These are phyloP conservation scores for Teunomyces pallodes DNA, from an alignment of 805 yeast species.

Conservation along the genomic window DNA sequence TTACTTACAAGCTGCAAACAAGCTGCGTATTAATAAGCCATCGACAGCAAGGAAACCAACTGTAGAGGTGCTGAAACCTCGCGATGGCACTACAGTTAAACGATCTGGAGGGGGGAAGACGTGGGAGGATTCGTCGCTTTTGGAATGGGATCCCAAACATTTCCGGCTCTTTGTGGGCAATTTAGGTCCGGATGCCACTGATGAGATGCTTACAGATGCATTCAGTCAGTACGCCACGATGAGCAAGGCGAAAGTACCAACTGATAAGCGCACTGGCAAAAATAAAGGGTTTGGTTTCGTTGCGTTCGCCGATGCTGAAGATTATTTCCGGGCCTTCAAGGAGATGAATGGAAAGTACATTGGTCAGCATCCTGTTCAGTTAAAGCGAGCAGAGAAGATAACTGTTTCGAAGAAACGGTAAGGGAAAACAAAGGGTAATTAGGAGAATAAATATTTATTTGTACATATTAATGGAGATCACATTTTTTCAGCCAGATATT, in stretches of 20 bases:
- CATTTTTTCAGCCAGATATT: neutral
- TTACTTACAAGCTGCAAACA: constrained; percentile 20
- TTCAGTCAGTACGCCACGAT: constrained; percentile 54
- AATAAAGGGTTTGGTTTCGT: constrained; percentile 75
- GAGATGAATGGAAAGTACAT: constrained; percentile 76
- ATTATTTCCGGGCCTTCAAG: constrained; percentile 67
- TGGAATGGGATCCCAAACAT: constrained; percentile 69
- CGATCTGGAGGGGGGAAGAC: constrained; percentile 45
- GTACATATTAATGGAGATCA: no score
- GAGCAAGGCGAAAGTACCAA: constrained; percentile 59
- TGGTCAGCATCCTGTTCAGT: constrained; percentile 69
- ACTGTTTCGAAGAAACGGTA: constrained; percentile 16
- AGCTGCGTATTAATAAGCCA: neutral
- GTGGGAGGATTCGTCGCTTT: constrained; percentile 47
- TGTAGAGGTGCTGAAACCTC: neutral
- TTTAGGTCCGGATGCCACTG: constrained; percentile 64
- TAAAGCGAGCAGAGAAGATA: constrained; percentile 58
- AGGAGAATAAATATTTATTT: no score
- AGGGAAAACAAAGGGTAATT: neutral
- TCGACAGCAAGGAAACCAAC: neutral
- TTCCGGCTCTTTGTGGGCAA: constrained; percentile 73
- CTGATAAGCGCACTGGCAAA: constrained; percentile 44
- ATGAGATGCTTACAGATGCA: constrained; percentile 51
- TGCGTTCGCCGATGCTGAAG: constrained; percentile 61
- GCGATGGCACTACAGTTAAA: constrained; percentile 31